Evolutionary conservation across 305 asterid genomes (phyloP).

Genomic region (Andrographis paniculata): DNA sequence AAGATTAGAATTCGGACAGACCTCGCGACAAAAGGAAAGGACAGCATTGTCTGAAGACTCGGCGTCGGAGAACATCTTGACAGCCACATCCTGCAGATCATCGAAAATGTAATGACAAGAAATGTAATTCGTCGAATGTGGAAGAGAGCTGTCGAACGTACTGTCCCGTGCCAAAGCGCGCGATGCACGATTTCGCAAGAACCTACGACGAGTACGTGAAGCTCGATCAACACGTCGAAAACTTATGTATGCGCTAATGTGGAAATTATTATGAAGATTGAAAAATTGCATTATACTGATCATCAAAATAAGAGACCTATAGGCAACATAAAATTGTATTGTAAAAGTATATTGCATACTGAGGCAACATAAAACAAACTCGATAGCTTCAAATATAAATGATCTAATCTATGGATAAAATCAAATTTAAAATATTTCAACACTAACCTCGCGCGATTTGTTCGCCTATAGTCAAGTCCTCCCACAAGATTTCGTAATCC

Average conservation of each 20-base stretch:
- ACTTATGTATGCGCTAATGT: slow-evolving; percentile 44
- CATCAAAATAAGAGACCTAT: too few species aligned
- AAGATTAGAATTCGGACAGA: slow-evolving; percentile 16
- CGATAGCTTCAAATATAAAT: slow-evolving; percentile 8
- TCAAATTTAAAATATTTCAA: too few species aligned
- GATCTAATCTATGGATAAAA: slow-evolving; percentile 4
- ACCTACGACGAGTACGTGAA: slow-evolving; percentile 45
- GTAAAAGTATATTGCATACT: too few species aligned
- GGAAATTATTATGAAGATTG: slow-evolving; percentile 17
- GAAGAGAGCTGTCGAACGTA: slow-evolving; percentile 59
- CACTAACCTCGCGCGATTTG: slow-evolving; percentile 87
- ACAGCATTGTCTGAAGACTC: slow-evolving; percentile 52
- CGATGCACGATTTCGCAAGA: slow-evolving; percentile 97
- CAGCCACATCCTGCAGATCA: slow-evolving; percentile 60
- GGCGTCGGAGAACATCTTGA: slow-evolving; percentile 61
- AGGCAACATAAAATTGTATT: too few species aligned
- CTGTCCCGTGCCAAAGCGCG: slow-evolving; percentile 99
- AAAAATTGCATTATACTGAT: too few species aligned
- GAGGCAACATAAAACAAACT: slow-evolving; percentile 9
- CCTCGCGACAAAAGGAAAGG: slow-evolving; percentile 10
- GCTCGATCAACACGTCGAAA: not conserved
- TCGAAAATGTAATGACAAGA: slow-evolving; percentile 9
- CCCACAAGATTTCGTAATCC: slow-evolving; percentile 95
- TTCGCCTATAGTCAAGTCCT: slow-evolving; percentile 86
- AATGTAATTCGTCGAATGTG: not conserved